Conservation (phyloP, 495 filamentous ascomycete species). For the Tuber indicum region DNA sequence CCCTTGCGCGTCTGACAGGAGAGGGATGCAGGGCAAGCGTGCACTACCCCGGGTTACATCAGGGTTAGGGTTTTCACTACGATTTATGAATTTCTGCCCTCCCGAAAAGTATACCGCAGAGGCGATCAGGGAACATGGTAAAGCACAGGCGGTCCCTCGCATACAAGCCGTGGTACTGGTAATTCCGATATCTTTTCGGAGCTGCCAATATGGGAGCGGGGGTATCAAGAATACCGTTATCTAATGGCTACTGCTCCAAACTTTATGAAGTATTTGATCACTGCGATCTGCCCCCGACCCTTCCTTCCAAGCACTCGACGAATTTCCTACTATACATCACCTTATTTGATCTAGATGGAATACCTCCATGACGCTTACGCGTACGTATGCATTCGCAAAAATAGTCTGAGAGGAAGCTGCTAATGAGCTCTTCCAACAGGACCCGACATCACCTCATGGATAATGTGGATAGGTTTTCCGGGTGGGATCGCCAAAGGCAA, state of each 20-base stretch:
- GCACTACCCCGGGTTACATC: neutral
- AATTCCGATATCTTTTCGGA: neutral
- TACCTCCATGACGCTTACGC: neutral
- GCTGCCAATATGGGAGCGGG: neutral
- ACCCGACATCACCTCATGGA: neutral
- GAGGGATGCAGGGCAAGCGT: neutral
- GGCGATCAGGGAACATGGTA: conserved; percentile 1
- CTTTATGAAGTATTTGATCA: conserved; percentile 3
- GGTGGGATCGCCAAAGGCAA: neutral
- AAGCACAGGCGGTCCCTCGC: neutral
- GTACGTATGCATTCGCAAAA: neutral
- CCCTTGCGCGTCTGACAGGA: neutral
- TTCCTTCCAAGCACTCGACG: neutral
- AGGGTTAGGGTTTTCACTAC: neutral
- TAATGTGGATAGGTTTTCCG: neutral
- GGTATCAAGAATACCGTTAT: neutral
- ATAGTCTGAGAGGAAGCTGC: neutral
- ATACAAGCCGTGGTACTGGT: neutral
- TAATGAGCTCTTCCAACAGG: neutral
- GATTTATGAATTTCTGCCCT: neutral
- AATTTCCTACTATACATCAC: neutral
- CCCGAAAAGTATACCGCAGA: neutral
- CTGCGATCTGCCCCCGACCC: neutral
- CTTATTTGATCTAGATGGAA: neutral
- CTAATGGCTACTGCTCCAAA: neutral